Evolutionary conservation across 73 alveolate genomes (phyloP).

Genomic region (Symbiodinium pilosum): DNA sequence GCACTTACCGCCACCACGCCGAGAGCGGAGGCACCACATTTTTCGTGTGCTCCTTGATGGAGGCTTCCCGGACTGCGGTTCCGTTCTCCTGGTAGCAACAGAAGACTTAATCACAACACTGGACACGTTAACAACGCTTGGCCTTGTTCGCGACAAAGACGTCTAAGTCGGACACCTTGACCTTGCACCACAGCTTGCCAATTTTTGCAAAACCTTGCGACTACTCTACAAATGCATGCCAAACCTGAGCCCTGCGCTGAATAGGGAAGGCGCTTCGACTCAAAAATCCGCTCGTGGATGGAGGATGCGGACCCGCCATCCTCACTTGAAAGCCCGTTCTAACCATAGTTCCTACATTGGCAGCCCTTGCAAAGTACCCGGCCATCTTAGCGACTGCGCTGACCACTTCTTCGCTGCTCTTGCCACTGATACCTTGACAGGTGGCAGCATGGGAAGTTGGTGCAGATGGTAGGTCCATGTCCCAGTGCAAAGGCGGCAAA

Average conservation of each 20-base stretch:
- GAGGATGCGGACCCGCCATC: constrained; percentile 26
- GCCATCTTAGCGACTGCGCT: constrained; percentile 29
- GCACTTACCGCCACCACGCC: not conserved
- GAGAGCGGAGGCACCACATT: not conserved
- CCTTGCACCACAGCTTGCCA: not conserved
- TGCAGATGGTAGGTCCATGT: too few species aligned
- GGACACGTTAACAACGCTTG: not conserved
- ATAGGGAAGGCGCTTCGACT: constrained; percentile 27
- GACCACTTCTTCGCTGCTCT: constrained; percentile 49
- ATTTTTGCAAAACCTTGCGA: not conserved
- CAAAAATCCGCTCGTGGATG: constrained; percentile 12
- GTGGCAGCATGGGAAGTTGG: not conserved
- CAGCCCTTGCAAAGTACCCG: not conserved
- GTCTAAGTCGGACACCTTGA: not conserved
- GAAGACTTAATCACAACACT: not conserved
- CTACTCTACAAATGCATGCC: not conserved
- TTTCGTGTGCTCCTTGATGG: not conserved
- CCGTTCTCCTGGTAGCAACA: not conserved
- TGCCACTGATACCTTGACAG: constrained; percentile 27
- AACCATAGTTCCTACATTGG: not conserved
- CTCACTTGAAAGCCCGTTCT: not conserved
- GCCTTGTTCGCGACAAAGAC: not conserved
- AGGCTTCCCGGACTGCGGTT: not conserved
- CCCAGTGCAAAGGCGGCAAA: not conserved
- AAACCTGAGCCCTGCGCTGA: not conserved